Evolutionary conservation across 441 rosid genomes (phyloP), one percentile per base, ranked within the genome.

Genomic region (Aleurites moluccanus): DNA sequence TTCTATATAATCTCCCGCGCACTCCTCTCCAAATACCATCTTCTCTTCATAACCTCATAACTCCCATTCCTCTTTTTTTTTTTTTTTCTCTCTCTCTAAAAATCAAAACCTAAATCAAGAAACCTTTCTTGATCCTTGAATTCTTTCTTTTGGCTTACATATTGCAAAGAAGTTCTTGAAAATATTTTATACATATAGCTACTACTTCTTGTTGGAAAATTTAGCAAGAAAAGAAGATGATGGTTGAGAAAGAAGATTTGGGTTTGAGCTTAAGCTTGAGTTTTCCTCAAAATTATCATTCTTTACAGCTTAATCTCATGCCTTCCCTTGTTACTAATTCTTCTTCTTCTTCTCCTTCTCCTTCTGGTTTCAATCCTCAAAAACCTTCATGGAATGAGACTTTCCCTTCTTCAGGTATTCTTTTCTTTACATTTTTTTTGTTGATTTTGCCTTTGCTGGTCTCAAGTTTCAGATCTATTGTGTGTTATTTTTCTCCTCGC

Each of bases 241-340:
- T 88, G 90, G 75, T 78, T 69, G 93, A 80, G 64, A 90, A 88
- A 74, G 92, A 91, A 49, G 98, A 90, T 82, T 82, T 95, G 80
- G 95, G 97, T 73, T 80, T 95, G 83, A 90, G 93, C 79, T 75
- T 93, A 21, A 80, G 97, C 83, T 84, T 91, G 85, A 86, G 85
- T 69, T 83, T 83, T 47, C 86, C 93, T 38, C 84, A 83, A 71
- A 79, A 76, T 15, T 81, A 76, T 16, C 81, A 65, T n/a, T 72
- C 88, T 67, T 67, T 79, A 33, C 89, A 87, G 76, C 84, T 83
- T 16, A 86, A 87, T 80, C 90, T 81, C 28, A 76, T 74, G 81
- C 88, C 91, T 3, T 80, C 91, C 7, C 25, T 73, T 35, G 62
- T 80, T 40, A 75, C 78, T 0, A 73, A 87, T 5, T 1, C 6